Base-by-base conservation (phyloP, 2,329 filamentous ascomycete species). In the Hymenoscyphus salicellus region DNA sequence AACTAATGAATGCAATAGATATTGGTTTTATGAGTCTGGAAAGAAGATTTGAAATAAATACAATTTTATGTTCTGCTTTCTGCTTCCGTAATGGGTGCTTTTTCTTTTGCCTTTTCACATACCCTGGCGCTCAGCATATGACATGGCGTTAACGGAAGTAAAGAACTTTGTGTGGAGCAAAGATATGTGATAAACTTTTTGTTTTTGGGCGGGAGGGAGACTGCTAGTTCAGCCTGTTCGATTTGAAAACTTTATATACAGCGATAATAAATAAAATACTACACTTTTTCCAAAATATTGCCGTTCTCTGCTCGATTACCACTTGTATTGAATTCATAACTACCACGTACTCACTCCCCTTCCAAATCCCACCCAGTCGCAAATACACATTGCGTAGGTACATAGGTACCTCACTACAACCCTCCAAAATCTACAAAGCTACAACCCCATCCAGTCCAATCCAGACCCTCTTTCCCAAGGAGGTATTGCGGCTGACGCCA, bases 21-120 rank as follows among this genome's bases (percentile, higher is more conserved):
- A 75, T 63, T 75, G 73, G 73, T 75, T 74, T 65, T 74, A 65
- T 20, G 46, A 14, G 5, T 14, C 20, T 52, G 23, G 23, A 52
- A 23, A 52, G 23, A 4, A 23, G 46, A 52, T 26, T 26, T 23
- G 10, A 14, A 23, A 23, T 28, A 52, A 52, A 23, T 14, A 26
- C 20, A 26, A 49, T 30, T 30, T 30, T 6, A 6, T 30, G 28
- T 30, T 30, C 28, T 30, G 28, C 11, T 3, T 14, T 23, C 2
- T 52, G 8, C 14, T 52, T 52, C 23, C 14, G 1, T 52, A 14
- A 14, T 26, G 11, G 10, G 8, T 26, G 20, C 11, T 52, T 52
- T 23, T 4, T 26, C 23, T 23, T 52, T 52, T 28, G 20, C 26
- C 23, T 23, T 23, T 26, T 23, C 46, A 23, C 46, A 26, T 28